Evolutionary conservation across 306 rosid genomes (phyloP).

Genomic region (Abrus precatorius): DNA sequence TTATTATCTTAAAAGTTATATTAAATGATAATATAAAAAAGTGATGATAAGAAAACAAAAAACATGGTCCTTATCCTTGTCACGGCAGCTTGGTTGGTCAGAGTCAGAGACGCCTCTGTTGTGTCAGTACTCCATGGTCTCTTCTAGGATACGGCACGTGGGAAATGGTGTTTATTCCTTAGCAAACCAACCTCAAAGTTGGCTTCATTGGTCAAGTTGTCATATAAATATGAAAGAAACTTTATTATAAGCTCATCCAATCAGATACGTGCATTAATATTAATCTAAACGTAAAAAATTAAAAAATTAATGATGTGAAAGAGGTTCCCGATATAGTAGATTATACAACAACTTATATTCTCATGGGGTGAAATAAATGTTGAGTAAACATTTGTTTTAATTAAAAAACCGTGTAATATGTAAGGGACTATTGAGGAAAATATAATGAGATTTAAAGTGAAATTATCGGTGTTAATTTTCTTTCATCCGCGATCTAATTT

Average conservation of each 20-base stretch:
- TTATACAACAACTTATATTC: too few relatives aligned
- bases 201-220: conserved; percentile 39
- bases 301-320: background rate
- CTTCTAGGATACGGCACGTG: conserved; percentile 49
- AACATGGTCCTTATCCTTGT: conserved; percentile 26
- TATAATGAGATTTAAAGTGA: background rate
- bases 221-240: background rate
- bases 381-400: background rate
- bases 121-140: conserved; percentile 33
- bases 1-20: background rate
- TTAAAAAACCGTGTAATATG: background rate
- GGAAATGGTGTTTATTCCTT: conserved; percentile 21
- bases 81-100: conserved; percentile 48
- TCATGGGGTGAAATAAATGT: too few relatives aligned
- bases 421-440: background rate
- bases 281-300: background rate
- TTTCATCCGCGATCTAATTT: background rate
- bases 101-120: conserved; percentile 56
- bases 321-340: too few relatives aligned
- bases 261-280: background rate
- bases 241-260: conserved; percentile 13
- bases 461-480: background rate
- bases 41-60: background rate
- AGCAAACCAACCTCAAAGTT: conserved; percentile 19
- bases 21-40: background rate